Evolutionary conservation across 441 rosid genomes (phyloP), one percentile per base, ranked within the genome.

Genomic region (Pelargonium australe): DNA sequence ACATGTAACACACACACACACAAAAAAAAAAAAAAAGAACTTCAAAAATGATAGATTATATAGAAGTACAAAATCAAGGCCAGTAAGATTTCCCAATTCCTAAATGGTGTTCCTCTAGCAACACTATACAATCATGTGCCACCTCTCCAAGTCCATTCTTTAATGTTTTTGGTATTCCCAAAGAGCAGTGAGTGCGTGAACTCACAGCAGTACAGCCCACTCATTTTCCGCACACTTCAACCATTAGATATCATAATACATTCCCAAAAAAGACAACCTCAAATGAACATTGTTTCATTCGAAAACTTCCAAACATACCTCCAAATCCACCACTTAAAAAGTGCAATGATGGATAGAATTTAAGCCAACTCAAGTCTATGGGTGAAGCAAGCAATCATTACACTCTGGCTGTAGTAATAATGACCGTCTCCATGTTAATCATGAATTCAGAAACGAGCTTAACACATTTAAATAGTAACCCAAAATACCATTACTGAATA

Each of bases 401-500:
- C n/a, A 51, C 17, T n/a, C 58, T 2, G 16, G 58, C 16, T 13
- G 17, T 5, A n/a, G 16, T 51, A 51, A 51, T 51, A 16, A 51
- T 51, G 53, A 12, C 5, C 53, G 5, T 47, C 53, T 47, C 53
- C 53, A 47, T 47, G 58, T 13, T 16, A 51, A 51, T 51, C 58
- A 51, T 51, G 58, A n/a, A 51, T 51, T 51, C 61, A 55, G 61
- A 55, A 55, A 55, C 61, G 9, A 55, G 61, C 20, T 55, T 55
- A 16, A 1, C 7, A 9, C 61, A 55, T 16, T 8, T 5, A 14
- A 14, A 55, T 14, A 55, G 10, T 16, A 55, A 7, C 23, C 2
- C 61, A 34, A 55, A 55, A 55, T 17, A 5, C 61, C 58, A 16
- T 17, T 8, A 55, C 61, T 51, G 58, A 19, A 57, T 19, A 57